Evolutionary conservation across 2,329 filamentous ascomycete species (phyloP), one percentile per base, ranked within the genome.

Genomic region (Immersiporthe knoxdaviesiana): DNA sequence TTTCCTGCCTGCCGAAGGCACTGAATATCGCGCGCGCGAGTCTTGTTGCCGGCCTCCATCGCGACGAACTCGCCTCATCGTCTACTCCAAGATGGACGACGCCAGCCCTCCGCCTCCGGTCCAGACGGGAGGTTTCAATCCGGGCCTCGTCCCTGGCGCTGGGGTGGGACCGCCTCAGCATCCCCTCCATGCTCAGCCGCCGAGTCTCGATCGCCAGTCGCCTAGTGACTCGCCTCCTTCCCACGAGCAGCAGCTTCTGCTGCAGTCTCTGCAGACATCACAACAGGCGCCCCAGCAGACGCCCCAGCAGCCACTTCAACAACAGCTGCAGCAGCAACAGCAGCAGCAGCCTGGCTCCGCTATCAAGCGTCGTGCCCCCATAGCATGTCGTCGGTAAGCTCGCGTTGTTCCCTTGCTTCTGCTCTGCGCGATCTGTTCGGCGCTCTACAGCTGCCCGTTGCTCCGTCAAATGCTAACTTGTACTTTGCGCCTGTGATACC

Each of bases 341-440:
- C 60, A 52, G 65, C 58, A 56, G 52, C 68, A n/a, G 52, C 67
- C 75, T 6, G 71, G 68, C 61, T 63, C 69, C 24, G 68, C 70
- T 59, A 81, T 85, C 74, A 85, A 84, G 75, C 82, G 84, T 64
- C 80, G 83, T 75, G 82, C 84, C 52, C 80, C 83, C 35, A 84
- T 86, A 73, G 85, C 85, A 68, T 87, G 85, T 74, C 80, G 83
- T 77, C 84, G 84, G 84, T 86, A 77, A 71, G 79, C 76, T 72
- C 35, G 50, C 63, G 39, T 63, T 63, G 39, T 63, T 63, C 18
- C 58, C 65, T 50, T 63, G 69, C 73, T 61, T 60, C n/a, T 59
- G 56, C 60, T 24, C 47, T 39, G 58, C 54, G 58, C 63, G 61
- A 39, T 27, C 14, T 8, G 54, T 50, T 5, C 21, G 12, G 32